These are phyloP conservation scores for Millerago galiae DNA, from an alignment of 805 yeast genomes.

Conservation along the genomic window DNA sequence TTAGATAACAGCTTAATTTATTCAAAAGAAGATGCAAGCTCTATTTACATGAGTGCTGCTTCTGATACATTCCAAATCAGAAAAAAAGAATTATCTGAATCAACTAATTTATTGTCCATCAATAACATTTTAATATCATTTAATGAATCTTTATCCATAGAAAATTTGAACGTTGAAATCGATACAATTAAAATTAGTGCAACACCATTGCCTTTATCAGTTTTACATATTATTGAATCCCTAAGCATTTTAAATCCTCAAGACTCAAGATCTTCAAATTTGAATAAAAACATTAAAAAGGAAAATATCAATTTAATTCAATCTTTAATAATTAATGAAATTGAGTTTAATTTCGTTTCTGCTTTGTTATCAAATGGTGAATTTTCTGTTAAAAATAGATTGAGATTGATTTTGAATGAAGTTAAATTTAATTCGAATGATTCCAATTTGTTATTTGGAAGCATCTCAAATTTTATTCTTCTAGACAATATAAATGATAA, in stretches of 20 bases:
- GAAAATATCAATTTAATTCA: conserved; percentile 22
- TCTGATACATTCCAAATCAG: conserved; percentile 37
- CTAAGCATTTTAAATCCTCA: conserved; percentile 11
- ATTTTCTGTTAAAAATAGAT: conserved; percentile 31
- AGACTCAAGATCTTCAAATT: conserved; percentile 10
- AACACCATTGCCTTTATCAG: conserved; percentile 27
- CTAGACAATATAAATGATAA: conserved; percentile 16
- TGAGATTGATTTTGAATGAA: conserved; percentile 24
- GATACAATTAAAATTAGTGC: conserved; percentile 34
- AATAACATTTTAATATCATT: conserved; percentile 37
- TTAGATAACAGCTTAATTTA: conserved; percentile 53
- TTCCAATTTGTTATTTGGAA: conserved; percentile 40
- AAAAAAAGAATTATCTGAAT: conserved; percentile 8
- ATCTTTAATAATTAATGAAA: conserved; percentile 30
- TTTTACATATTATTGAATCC: conserved; percentile 23
- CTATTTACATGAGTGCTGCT: conserved; percentile 79
- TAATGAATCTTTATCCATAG: conserved; percentile 36
- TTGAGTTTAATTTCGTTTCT: conserved; percentile 41
- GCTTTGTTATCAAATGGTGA: conserved; percentile 36
- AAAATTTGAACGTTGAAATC: conserved; percentile 29
- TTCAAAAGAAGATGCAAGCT: conserved; percentile 62
- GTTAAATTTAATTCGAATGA: conserved; percentile 39
- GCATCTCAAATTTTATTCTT: conserved; percentile 29
- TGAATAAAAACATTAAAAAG: conserved; percentile 5
- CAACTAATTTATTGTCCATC: conserved; percentile 17